Conservation (phyloP, 2,329 filamentous ascomycete genomes). For the Zymoseptoria crescenta region DNA sequence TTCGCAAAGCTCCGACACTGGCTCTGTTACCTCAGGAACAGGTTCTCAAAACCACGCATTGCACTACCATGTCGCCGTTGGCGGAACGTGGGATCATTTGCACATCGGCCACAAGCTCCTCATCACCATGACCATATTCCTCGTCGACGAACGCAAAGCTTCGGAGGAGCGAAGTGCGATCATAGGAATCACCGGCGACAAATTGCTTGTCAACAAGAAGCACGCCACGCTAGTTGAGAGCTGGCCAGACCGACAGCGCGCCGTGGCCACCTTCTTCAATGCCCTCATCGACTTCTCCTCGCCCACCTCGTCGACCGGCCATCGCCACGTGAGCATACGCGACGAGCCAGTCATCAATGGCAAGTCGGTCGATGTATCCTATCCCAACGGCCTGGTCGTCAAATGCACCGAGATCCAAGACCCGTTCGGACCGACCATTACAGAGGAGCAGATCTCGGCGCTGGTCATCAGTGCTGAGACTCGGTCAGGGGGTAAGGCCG, state of each 20-base stretch:
- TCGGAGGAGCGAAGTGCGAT: constrained; percentile 51
- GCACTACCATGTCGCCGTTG: constrained; percentile 65
- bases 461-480: constrained; percentile 87
- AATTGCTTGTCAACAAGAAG: constrained; percentile 81
- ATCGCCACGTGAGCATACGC: constrained; percentile 32
- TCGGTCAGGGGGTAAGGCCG: constrained; percentile 68
- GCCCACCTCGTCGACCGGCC: constrained; percentile 22
- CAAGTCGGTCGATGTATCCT: constrained; percentile 48
- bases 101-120: constrained; percentile 95
- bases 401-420: constrained; percentile 82
- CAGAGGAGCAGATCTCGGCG: constrained; percentile 66
- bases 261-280: constrained; percentile 63
- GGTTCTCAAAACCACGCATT: constrained; percentile 12
- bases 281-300: constrained; percentile 53
- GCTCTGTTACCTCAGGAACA: background rate
- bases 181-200: constrained; percentile 82
- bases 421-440: constrained; percentile 82
- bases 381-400: constrained; percentile 58
- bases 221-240: constrained; percentile 71
- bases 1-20: background rate
- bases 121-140: constrained; percentile 74
- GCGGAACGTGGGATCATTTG: constrained; percentile 93
- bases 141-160: constrained; percentile 45
- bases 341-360: constrained; percentile 42
- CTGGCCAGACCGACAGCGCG: constrained; percentile 66